A percentile compares a stretch with the other conserved stretches of the same genome.
Conservation (phyloP, 2,329 filamentous ascomycete genomes). For the Monosporascus cannonballus region DNA sequence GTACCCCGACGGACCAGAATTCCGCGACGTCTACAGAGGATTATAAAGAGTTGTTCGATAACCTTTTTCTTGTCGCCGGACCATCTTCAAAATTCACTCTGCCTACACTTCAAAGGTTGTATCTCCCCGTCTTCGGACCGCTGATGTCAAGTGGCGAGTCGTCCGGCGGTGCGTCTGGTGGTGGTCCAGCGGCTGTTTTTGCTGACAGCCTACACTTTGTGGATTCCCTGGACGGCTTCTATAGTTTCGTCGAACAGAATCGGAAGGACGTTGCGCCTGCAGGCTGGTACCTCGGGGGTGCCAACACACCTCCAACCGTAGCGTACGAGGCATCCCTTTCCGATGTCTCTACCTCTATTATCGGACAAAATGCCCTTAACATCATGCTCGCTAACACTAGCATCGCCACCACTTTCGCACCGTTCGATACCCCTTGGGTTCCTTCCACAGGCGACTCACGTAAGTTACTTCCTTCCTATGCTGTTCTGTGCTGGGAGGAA, state of each 20-base stretch:
- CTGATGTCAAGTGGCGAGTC: constrained; percentile 3
- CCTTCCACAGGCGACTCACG: constrained; percentile 61
- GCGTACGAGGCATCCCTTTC: constrained; percentile 63
- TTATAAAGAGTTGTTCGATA: constrained; percentile 26
- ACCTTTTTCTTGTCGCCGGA: constrained; percentile 36
- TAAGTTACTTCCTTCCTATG: background rate
- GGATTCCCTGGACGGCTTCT: constrained; percentile 62
- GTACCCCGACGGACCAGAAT: constrained; percentile 24
- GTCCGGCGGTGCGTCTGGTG: constrained; percentile 1
- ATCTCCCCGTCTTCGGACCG: constrained; percentile 34
- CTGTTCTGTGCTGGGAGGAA: no score
- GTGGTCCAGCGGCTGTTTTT: constrained; percentile 13
- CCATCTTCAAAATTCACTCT: constrained; percentile 35
- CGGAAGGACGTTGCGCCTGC: constrained; percentile 67
- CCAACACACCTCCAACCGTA: constrained; percentile 54
- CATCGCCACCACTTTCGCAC: constrained; percentile 66
- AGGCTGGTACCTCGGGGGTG: constrained; percentile 71
- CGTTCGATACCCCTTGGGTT: constrained; percentile 69
- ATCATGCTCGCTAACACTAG: constrained; percentile 60
- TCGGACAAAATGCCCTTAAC: constrained; percentile 60
- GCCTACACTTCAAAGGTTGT: constrained; percentile 24
- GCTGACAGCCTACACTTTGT: constrained; percentile 44
- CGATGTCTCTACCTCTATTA: constrained; percentile 49
- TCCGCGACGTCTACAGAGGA: constrained; percentile 30
- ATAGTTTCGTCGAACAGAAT: constrained; percentile 53